Conservation (phyloP, 306 rosid species). For the Cicer chorassanicum region DNA sequence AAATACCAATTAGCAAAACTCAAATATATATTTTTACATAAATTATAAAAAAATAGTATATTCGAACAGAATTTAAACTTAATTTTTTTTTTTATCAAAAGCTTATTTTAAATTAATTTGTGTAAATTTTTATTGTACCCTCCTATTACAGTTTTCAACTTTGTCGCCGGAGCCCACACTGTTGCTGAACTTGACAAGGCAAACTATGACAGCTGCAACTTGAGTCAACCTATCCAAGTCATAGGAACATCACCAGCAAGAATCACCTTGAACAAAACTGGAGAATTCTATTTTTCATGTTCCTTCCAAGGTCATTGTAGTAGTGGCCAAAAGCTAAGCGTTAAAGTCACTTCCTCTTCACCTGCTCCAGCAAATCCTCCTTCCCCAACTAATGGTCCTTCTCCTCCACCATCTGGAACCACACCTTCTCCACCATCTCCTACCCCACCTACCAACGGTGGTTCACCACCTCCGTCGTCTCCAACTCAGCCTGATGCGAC, state of each 20-base stretch:
- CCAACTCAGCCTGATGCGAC: constrained; percentile 24
- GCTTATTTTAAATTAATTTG: too few species aligned
- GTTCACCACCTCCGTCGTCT: constrained; percentile 23
- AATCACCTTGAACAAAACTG: constrained; percentile 21
- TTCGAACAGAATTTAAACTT: too few species aligned
- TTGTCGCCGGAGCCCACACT: neutral
- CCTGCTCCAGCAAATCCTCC: constrained; percentile 12
- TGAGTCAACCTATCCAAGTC: neutral
- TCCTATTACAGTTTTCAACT: constrained; percentile 39
- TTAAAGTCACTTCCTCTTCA: constrained; percentile 31
- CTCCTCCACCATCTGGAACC: constrained; percentile 28
- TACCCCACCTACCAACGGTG: constrained; percentile 11
- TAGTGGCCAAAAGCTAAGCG: constrained; percentile 55
- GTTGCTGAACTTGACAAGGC: constrained; percentile 37
- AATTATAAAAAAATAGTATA: too few species aligned
- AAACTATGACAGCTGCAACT: constrained; percentile 38
- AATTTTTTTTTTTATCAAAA: too few species aligned
- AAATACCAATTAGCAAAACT: too few species aligned
- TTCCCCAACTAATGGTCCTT: neutral
- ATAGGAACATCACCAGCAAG: neutral
- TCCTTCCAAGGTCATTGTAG: constrained; percentile 45
- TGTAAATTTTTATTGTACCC: neutral
- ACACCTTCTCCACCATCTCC: neutral
- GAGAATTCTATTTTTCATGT: constrained; percentile 49
- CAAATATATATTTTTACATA: too few species aligned